Evolutionary conservation across 1,284 basidiomycete species (phyloP).

Genomic region (Apiotrichum porosum): DNA sequence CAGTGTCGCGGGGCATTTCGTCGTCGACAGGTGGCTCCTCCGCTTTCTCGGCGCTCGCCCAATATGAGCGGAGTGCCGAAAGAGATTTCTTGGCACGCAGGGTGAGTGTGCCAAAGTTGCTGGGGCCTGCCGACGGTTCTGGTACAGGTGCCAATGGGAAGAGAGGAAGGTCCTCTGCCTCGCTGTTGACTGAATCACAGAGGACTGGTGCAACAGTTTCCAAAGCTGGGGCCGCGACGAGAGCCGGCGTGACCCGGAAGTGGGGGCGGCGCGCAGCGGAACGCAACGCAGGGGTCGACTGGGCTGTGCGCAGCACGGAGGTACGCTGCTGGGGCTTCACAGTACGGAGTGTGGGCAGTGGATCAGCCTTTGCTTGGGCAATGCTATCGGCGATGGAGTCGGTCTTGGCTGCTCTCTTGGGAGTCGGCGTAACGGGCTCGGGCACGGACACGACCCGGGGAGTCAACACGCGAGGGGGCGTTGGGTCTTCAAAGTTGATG

Average conservation of each 20-base stretch:
- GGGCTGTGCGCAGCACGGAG: constrained; percentile 3
- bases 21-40: neutral
- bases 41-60: constrained; percentile 1
- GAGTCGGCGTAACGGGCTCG: neutral
- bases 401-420: neutral
- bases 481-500: too few species aligned
- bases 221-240: constrained; percentile 33
- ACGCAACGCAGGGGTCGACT: constrained; percentile 11
- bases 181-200: constrained; percentile 41
- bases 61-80: constrained; percentile 29
- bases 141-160: constrained; percentile 22
- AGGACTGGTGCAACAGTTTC: constrained; percentile 29
- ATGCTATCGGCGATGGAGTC: neutral
- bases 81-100: constrained; percentile 34
- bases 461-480: too few species aligned
- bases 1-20: neutral
- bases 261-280: constrained; percentile 3
- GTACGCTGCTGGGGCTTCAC: constrained; percentile 4
- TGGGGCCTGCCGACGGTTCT: neutral
- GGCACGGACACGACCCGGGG: too few species aligned
- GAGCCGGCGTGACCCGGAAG: constrained; percentile 24
- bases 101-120: constrained; percentile 18
- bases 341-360: neutral
- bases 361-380: neutral
- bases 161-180: constrained; percentile 44